Evolutionary conservation across 2,329 filamentous ascomycete species (phyloP).

Genomic region (Microsporum canis): DNA sequence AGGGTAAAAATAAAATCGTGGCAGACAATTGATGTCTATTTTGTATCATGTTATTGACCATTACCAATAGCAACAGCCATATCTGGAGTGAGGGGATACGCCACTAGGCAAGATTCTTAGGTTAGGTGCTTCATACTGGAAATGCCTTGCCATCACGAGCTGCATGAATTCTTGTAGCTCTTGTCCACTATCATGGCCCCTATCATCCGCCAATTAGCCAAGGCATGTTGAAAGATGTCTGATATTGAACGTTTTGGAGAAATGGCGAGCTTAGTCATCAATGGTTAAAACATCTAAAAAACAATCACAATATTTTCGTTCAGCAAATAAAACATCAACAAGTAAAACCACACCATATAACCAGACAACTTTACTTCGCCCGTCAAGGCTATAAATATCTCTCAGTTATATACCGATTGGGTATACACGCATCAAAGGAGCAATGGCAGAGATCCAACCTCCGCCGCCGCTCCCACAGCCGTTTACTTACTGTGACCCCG

Average conservation of each 20-base stretch:
- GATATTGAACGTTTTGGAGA: not conserved
- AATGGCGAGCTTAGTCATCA: not conserved
- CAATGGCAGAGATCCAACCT: slow-evolving; percentile 22
- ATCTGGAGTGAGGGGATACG: not conserved
- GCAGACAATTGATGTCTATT: not conserved
- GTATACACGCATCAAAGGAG: not conserved
- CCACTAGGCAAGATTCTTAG: not conserved
- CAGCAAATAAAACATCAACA: not conserved
- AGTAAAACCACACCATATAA: not conserved
- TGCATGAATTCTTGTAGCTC: not conserved
- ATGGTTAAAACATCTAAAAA: too few relatives aligned
- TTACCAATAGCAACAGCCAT: not conserved
- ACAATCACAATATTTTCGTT: too few relatives aligned
- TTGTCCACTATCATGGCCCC: too few relatives aligned
- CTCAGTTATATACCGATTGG: not conserved
- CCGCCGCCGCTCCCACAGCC: slow-evolving; percentile 47
- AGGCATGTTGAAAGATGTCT: not conserved
- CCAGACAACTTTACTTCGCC: not conserved
- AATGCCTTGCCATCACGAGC: not conserved
- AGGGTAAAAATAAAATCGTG: not conserved
- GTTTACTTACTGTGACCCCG: slow-evolving; percentile 50
- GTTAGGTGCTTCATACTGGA: not conserved
- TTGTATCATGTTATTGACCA: not conserved
- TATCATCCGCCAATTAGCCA: too few relatives aligned
- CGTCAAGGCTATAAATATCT: not conserved